These are phyloP conservation scores for Cymbomonas tetramitiformis DNA, from an alignment of 139 green algal genomes.

Conservation along the genomic window DNA sequence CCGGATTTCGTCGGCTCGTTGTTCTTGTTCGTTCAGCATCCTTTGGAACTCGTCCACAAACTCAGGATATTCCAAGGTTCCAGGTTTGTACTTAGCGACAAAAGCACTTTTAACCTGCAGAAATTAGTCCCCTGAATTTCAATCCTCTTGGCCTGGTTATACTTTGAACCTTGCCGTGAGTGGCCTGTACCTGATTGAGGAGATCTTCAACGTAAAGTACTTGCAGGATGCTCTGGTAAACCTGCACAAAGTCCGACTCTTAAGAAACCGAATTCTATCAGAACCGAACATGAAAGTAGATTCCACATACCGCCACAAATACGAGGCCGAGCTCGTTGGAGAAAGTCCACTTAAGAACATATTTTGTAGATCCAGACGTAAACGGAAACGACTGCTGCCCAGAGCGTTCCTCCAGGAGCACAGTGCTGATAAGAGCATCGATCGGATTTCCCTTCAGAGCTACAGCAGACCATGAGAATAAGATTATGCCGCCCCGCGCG, in stretches of 20 bases:
- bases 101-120: slow-evolving; percentile 20
- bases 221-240: slow-evolving; percentile 78
- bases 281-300: too few species aligned
- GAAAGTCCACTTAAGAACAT: slow-evolving; percentile 87
- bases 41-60: slow-evolving; percentile 20
- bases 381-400: slow-evolving; percentile 63
- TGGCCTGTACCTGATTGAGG: slow-evolving; percentile 64
- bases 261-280: too few species aligned
- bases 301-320: slow-evolving; percentile 90
- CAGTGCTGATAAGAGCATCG: slow-evolving; percentile 65
- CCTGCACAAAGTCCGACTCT: too few species aligned
- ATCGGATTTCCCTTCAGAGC: slow-evolving; percentile 59
- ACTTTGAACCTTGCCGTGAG: slow-evolving; percentile 38
- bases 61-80: slow-evolving; percentile 1
- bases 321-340: slow-evolving; percentile 88
- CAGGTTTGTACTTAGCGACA: not conserved
- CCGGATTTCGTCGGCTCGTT: slow-evolving; percentile 12
- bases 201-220: slow-evolving; percentile 33
- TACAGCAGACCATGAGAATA: too few species aligned
- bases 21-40: slow-evolving; percentile 17
- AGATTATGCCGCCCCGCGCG: too few species aligned
- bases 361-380: slow-evolving; percentile 39
- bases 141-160: not conserved
- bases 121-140: too few species aligned
- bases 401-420: slow-evolving; percentile 79